Conservation (phyloP, 1,284 basidiomycete genomes). For the Cryptococcus maquisensis region DNA sequence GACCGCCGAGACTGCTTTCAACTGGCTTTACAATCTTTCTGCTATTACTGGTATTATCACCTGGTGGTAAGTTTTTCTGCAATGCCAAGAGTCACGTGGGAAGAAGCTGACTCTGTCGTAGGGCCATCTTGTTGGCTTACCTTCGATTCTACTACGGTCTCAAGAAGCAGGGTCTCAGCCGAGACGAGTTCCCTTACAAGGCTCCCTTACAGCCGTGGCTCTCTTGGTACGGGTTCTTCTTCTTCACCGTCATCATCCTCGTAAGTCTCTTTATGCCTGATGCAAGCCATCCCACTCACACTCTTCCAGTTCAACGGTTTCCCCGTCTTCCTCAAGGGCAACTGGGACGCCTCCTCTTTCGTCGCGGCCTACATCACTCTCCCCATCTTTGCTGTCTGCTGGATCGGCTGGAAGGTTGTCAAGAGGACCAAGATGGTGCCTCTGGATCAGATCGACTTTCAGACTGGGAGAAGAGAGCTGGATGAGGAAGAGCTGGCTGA, state of each 20-base stretch:
- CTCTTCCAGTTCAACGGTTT: conserved; percentile 35
- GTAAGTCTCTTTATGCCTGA: conserved; percentile 4
- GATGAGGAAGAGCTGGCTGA: conserved; percentile 57
- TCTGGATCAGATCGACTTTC: conserved; percentile 60
- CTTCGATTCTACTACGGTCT: conserved; percentile 66
- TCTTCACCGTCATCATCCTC: conserved; percentile 15
- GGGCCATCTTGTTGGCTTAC: conserved; percentile 66
- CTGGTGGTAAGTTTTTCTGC: conserved; percentile 51
- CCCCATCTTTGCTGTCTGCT: conserved; percentile 60
- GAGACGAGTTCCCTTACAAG: conserved; percentile 56
- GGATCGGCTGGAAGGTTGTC: conserved; percentile 57
- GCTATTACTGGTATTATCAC: conserved; percentile 65
- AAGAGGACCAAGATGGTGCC: conserved; percentile 57
- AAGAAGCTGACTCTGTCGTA: conserved; percentile 27
- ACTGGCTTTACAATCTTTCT: conserved; percentile 63
- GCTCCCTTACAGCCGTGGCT: conserved; percentile 55
- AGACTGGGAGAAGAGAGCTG: conserved; percentile 58
- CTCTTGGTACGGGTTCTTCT: conserved; percentile 43
- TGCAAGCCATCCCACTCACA: no score
- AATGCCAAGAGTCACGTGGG: conserved; percentile 9
- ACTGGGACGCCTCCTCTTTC: conserved; percentile 47
- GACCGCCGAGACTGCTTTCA: conserved; percentile 47
- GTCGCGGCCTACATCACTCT: conserved; percentile 52
- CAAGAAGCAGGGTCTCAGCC: conserved; percentile 58
- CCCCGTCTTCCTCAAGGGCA: conserved; percentile 61